phyloP scores from a whole-genome alignment of 139 green algal species.

The Micromonas commoda region DNA sequence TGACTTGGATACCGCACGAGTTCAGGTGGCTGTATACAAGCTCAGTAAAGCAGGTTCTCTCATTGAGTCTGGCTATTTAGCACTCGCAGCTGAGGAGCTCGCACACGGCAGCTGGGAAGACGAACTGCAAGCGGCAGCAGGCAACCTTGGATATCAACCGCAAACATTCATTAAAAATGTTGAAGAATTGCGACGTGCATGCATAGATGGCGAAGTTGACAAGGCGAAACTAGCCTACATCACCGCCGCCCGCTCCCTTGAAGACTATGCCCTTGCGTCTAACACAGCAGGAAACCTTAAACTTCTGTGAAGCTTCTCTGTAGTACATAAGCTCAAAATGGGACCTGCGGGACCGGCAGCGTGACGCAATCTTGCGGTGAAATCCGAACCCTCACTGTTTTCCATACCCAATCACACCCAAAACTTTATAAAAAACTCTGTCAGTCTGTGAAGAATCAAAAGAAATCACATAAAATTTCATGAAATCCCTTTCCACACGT shows the following conservation, averaged over 20 bases:
- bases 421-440: not conserved
- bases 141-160: not conserved
- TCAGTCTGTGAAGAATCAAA: no score
- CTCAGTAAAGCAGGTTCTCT: not conserved
- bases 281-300: not conserved
- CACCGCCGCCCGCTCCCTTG: not conserved
- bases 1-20: not conserved
- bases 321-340: not conserved
- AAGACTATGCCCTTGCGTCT: not conserved
- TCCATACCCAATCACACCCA: not conserved
- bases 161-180: not conserved
- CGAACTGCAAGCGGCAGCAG: not conserved
- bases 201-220: not conserved
- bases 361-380: no score
- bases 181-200: not conserved
- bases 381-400: no score
- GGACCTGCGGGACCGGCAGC: no score
- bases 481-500: not conserved
- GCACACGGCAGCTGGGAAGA: not conserved
- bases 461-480: not conserved
- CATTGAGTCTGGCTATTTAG: not conserved
- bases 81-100: not conserved
- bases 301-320: not conserved
- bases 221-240: not conserved
- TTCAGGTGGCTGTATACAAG: not conserved